Base-by-base conservation (phyloP, 1,284 basidiomycete species). In the Neolentinus lepideus region DNA sequence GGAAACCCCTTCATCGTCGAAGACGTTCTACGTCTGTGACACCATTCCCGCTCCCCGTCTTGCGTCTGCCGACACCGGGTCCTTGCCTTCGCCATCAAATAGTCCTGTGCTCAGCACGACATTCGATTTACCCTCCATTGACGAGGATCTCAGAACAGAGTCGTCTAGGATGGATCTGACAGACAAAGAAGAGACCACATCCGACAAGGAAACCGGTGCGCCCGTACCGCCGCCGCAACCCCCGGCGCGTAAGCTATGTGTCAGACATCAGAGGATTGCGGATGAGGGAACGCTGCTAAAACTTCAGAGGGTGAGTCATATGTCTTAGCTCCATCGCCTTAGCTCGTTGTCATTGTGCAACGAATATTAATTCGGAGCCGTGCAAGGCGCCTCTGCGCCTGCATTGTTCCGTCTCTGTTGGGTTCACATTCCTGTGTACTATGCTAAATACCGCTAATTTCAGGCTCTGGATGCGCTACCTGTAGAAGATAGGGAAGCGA, bases 241-340 rank as follows among this genome's bases (percentile, higher is more conserved):
- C 21, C 74, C 78, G 2, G 76, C 79, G 1, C 77, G 88, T 52
- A 94, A 92, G 70, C 78, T 96, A 12, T 96, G 94, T 67, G 83
- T 93, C 10, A 74, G 94, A 38, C 96, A 99, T 72, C 92, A 97
- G 73, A 82, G 95, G 51, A 99, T 98, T 90, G 97, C 97, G 8
- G 95, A 99, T 73, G 89, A 97, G 69, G 94, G 93, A 22, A 94
- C 89, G 26, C 97, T 92, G 67, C 75, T 92, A 58, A 94, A 91
- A 73, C 78, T 99, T 14, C 97, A 99, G 72, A 87, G 90, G 79
- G 96, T 95, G 62, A 65, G 84, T 71, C 22, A 53, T 55, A 47
- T 10, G 36, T 38, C 27, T 26, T 43, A 25, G 11, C 55, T 16
- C 27, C 16, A 50, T 8, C 16, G 16, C 22, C 47, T 35, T 33